Evolutionary conservation across 352 stramenopile genomes (phyloP), one percentile per base, ranked within the genome.

Genomic region (Blastocystis sp.): DNA sequence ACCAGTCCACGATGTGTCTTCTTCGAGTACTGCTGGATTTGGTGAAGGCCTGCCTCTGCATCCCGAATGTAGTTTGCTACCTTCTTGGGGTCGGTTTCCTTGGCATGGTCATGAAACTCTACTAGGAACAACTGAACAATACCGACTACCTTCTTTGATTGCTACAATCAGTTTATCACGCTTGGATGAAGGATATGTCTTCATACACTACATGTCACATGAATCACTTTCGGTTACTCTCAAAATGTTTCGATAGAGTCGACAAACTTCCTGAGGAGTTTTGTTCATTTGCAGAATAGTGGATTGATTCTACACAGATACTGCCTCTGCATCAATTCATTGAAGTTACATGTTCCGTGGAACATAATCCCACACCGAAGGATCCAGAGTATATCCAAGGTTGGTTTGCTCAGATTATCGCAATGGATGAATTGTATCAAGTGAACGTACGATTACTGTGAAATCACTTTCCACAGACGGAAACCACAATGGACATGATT

Each of bases 91-190:
- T 76, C 64, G 9, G 64, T 76, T 56, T 76, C 64, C 27, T 51
- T 56, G 4, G 64, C 64, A 27, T 76, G 64, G 27, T 76, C 64
- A 56, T 57, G 64, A 51, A 76, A 76, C 42, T 76, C 64, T 76
- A 76, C 4, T 48, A 42, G 4, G 38, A n/a, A 8, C 9, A 21
- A 16, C 18, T 24, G 0, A 34, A 27, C 11, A 36, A 36, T 32
- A 36, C 9, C n/a, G 11, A 29, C 18, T 24, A 76, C 64, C 64
- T 36, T 76, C 64, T 44, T 76, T 76, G 29, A 76, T 76, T 27
- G 64, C 64, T 18, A 56, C 40, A 56, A 76, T 76, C 14, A 76
- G 64, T 76, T 36, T 76, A 48, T 76, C 64, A n/a, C 64, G 14
- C 36, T 36, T 51, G n/a, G 42, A 57, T 14, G 64, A 76, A 32